phyloP scores from a whole-genome alignment of 1,284 basidiomycete genomes.

The Rhodotorula sp. region DNA sequence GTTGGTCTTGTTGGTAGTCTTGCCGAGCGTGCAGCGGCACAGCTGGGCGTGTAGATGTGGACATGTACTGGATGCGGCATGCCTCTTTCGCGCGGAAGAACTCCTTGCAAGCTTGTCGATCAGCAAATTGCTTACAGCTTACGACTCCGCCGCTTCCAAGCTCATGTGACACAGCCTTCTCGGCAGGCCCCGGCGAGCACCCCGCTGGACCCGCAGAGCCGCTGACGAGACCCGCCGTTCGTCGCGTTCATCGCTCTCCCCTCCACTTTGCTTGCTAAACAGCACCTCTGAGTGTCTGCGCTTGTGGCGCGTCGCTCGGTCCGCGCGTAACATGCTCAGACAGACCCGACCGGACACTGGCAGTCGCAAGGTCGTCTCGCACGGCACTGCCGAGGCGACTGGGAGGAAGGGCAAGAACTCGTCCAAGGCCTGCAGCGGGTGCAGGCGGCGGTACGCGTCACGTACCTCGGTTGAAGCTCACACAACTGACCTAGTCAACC shows the following conservation, averaged over 20 bases:
- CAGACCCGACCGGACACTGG: slow-evolving; percentile 7
- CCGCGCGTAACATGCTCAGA: slow-evolving; percentile 6
- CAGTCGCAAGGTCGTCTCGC: slow-evolving; percentile 1
- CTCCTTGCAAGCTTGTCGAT: no score
- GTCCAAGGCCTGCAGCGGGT: slow-evolving; percentile 3
- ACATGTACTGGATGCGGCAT: not conserved
- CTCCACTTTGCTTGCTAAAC: no score
- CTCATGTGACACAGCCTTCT: no score
- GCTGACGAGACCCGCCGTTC: no score
- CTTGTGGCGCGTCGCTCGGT: no score
- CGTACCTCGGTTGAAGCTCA: no score
- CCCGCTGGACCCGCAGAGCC: no score
- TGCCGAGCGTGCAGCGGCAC: slow-evolving; percentile 30
- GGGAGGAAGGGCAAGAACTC: not conserved
- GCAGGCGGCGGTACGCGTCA: slow-evolving; percentile 1
- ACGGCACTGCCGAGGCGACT: not conserved
- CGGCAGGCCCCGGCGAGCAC: no score
- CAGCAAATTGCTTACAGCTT: no score
- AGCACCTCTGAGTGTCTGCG: no score
- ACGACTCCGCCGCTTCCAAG: no score
- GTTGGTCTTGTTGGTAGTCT: slow-evolving; percentile 26
- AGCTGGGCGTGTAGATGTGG: slow-evolving; percentile 18
- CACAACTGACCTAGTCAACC: not conserved
- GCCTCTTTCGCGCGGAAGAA: not conserved
- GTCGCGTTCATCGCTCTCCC: no score